Evolutionary conservation across 148 eudicot genomes (phyloP).

Genomic region (Fagopyrum homotropicum): DNA sequence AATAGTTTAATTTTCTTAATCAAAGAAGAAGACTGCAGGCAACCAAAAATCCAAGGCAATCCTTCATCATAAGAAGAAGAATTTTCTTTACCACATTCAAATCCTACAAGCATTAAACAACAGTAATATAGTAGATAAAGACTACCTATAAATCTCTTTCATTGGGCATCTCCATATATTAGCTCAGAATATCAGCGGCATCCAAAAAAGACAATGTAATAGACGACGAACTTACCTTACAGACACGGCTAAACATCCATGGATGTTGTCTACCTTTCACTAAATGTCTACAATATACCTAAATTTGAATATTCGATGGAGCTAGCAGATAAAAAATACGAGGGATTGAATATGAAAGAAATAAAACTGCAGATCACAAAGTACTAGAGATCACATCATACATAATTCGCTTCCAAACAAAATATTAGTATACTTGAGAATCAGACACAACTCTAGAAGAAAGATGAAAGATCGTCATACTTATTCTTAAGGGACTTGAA

Average conservation of each 20-base stretch:
- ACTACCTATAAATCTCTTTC: neutral
- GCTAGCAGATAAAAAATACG: neutral
- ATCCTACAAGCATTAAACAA: neutral
- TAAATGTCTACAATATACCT: neutral
- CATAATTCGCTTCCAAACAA: neutral
- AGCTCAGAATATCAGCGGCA: neutral
- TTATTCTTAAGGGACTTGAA: conserved; percentile 49
- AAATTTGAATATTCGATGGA: neutral
- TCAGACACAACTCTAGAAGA: neutral
- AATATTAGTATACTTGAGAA: neutral
- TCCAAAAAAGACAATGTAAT: neutral
- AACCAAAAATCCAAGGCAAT: neutral
- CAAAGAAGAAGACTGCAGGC: neutral
- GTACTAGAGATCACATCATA: neutral
- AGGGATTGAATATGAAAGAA: neutral
- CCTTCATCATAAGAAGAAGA: neutral
- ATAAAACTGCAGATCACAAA: neutral
- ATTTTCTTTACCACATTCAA: neutral
- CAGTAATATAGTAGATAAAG: neutral
- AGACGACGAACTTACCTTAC: neutral
- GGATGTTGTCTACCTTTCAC: neutral
- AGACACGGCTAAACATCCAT: neutral
- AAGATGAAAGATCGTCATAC: neutral
- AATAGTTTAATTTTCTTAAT: neutral
- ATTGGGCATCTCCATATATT: neutral